phyloP scores from a whole-genome alignment of 1,284 basidiomycete genomes.

The Chondrostereum purpureum region DNA sequence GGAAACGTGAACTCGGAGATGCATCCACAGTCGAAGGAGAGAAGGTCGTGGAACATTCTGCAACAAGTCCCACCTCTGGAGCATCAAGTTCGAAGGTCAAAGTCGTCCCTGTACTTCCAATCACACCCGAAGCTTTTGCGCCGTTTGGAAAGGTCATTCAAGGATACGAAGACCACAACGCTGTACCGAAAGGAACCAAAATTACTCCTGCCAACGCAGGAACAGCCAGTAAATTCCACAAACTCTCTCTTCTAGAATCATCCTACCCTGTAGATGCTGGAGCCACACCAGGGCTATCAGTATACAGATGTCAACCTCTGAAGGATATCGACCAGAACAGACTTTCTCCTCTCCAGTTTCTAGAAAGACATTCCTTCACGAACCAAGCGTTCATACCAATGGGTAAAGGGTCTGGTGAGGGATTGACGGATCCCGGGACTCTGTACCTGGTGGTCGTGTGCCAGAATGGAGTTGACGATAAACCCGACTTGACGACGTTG shows the following conservation, averaged over 20 bases:
- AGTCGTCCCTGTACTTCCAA: conserved; percentile 60
- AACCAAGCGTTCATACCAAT: conserved; percentile 89
- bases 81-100: conserved; percentile 17
- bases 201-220: conserved; percentile 83
- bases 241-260: conserved; percentile 61
- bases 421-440: conserved; percentile 41
- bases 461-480: conserved; percentile 65
- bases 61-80: conserved; percentile 3
- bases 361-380: conserved; percentile 76
- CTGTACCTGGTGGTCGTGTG: conserved; percentile 82
- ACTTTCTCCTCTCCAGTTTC: conserved; percentile 45
- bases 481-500: conserved; percentile 67
- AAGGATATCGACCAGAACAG: conserved; percentile 38
- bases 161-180: conserved; percentile 63
- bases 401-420: conserved; percentile 48
- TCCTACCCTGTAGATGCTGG: conserved; percentile 52
- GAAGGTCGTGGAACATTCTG: conserved; percentile 5
- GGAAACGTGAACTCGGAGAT: conserved; percentile 40
- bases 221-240: conserved; percentile 86
- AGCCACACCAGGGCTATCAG: conserved; percentile 63
- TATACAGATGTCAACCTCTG: conserved; percentile 67
- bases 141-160: conserved; percentile 85
- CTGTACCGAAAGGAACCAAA: conserved; percentile 59
- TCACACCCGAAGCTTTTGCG: conserved; percentile 78
- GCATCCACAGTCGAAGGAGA: not conserved